Percentiles rank a stretch among this genome's conserved stretches.
Evolutionary conservation across 2,329 filamentous ascomycete genomes (phyloP).

Genomic region (Aspergillus puulaauensis): DNA sequence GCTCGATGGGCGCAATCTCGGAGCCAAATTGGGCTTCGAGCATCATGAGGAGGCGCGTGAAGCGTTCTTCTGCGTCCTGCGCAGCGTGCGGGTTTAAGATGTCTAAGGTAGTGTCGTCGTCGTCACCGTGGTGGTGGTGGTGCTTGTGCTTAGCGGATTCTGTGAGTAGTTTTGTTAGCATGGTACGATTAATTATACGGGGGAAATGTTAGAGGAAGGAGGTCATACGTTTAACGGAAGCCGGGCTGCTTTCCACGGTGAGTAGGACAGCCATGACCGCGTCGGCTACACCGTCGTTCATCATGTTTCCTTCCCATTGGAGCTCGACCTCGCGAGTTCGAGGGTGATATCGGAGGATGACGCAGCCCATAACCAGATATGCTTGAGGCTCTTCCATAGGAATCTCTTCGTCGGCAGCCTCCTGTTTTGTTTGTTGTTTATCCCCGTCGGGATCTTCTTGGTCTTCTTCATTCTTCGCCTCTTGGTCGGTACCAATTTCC

Average conservation of each 20-base stretch:
- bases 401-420: slow-evolving; percentile 48
- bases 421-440: slow-evolving; percentile 29
- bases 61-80: slow-evolving; percentile 70
- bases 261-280: slow-evolving; percentile 91
- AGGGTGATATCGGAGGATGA: slow-evolving; percentile 73
- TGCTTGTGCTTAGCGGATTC: slow-evolving; percentile 62
- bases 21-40: slow-evolving; percentile 96
- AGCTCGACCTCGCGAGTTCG: slow-evolving; percentile 77
- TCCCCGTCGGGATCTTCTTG: slow-evolving; percentile 40
- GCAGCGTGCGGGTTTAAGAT: slow-evolving; percentile 71
- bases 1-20: slow-evolving; percentile 73
- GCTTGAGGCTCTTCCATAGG: slow-evolving; percentile 35
- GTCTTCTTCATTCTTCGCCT: slow-evolving; percentile 27
- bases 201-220: neutral
- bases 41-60: slow-evolving; percentile 88
- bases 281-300: slow-evolving; percentile 98
- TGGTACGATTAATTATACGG: slow-evolving; percentile 12
- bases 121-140: slow-evolving; percentile 47
- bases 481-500: slow-evolving; percentile 34
- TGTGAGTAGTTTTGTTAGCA: slow-evolving; percentile 29
- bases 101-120: slow-evolving; percentile 41
- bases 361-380: slow-evolving; percentile 82
- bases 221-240: slow-evolving; percentile 78
- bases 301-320: slow-evolving; percentile 96
- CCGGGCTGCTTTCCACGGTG: slow-evolving; percentile 88